Evolutionary conservation across 2,329 filamentous ascomycete species (phyloP), one percentile per base, ranked within the genome.

Genomic region (Madurella fahalii): DNA sequence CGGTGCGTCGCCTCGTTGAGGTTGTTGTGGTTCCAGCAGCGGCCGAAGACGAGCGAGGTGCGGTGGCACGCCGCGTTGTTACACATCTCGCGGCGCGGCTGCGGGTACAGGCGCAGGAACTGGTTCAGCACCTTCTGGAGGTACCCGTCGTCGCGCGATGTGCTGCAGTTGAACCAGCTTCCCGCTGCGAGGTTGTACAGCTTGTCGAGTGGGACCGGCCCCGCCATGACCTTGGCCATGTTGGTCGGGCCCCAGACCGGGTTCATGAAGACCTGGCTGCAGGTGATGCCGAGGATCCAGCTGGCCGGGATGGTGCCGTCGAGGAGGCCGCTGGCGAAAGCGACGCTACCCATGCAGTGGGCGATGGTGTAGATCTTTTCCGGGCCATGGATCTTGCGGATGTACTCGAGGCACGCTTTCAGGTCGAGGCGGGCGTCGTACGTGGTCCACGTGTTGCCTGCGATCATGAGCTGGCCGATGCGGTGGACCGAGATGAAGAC

Each of bases 1-100:
- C 76, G 70, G 67, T 87, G 84, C 2, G 84, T 87, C 2, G 78
- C 81, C 69, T 81, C 80, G 69, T 86, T 86, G 31, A 87, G 75
- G 65, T 87, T 86, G 3, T 62, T 65, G 67, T 87, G 84, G 63
- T 78, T 83, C 83, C 83, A 88, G 68, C 76, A 81, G 58, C 81
- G 77, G 37, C 83, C 84, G 60, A 85, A 87, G 13, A 82, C 76
- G 20, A 87, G 69, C 5, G 76, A 77, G 50, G 74, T 73, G 15
- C 84, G 77, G 68, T 86, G 84, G 69, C 84, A 87, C 50, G 75
- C 74, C 2, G 80, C 78, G 57, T 77, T 84, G 65, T 74, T 80
- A 71, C 84, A 88, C 2, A 83, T 73, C 69, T 87, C 84, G 25
- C 70, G 68, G 9, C 74, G 70, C 11, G 69, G 67, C 42, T 78